Conservation (phyloP, 331 rosid species). For the Prunus yedoensis region DNA sequence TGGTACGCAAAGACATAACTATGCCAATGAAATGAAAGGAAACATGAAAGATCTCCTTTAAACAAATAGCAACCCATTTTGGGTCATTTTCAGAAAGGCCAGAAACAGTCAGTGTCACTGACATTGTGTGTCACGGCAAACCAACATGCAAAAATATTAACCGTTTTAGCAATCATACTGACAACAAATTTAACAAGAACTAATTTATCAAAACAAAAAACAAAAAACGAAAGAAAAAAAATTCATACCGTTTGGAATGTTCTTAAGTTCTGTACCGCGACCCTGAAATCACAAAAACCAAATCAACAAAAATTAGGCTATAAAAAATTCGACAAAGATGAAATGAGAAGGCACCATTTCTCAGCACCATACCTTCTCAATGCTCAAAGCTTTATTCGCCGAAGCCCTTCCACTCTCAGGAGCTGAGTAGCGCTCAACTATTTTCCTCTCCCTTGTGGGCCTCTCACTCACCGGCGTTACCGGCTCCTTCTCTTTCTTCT, state of each 20-base stretch:
- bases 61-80: not conserved
- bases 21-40: not conserved
- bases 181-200: not conserved
- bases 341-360: not conserved
- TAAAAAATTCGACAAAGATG: not conserved
- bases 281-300: slow-evolving; percentile 58
- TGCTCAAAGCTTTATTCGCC: slow-evolving; percentile 45
- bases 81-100: not conserved
- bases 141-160: not conserved
- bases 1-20: not conserved
- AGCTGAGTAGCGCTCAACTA: slow-evolving; percentile 75
- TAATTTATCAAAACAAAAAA: not conserved
- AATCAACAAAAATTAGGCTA: not conserved
- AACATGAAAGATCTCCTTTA: too few species aligned
- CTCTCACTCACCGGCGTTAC: slow-evolving; percentile 71
- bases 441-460: slow-evolving; percentile 88
- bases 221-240: not conserved
- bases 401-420: slow-evolving; percentile 60
- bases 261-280: slow-evolving; percentile 77
- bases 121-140: not conserved
- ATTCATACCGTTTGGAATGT: slow-evolving; percentile 81
- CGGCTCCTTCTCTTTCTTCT: slow-evolving; percentile 49
- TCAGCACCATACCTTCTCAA: slow-evolving; percentile 65
- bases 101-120: not conserved
- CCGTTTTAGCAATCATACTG: not conserved